A percentile compares a stretch with the other conserved stretches of the same genome.
phyloP scores from a whole-genome alignment of 768 basidiomycete species.

The Lactifluus subvellereus region DNA sequence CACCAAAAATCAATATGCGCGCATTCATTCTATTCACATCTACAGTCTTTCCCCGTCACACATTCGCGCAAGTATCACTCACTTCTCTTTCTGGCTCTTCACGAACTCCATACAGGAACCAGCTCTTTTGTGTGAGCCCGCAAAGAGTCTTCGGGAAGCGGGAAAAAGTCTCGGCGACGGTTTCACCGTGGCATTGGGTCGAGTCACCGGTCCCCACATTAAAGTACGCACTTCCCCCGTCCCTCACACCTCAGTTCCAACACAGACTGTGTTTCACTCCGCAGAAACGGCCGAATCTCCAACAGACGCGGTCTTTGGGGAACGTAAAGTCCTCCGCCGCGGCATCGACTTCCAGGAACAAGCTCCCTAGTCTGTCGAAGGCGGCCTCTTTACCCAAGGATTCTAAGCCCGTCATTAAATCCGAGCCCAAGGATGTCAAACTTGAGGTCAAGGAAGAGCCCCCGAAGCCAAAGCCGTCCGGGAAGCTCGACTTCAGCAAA shows the following conservation, averaged over 20 bases:
- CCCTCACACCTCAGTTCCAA: neutral
- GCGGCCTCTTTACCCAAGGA: constrained; percentile 8
- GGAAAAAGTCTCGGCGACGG: neutral
- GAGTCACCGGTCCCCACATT: constrained; percentile 18
- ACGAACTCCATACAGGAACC: constrained; percentile 37
- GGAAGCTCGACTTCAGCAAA: constrained; percentile 46
- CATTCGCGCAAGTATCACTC: constrained; percentile 43
- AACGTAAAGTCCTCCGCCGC: constrained; percentile 5
- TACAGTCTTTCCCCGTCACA: constrained; percentile 68
- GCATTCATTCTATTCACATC: constrained; percentile 53
- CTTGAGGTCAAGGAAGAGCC: constrained; percentile 24
- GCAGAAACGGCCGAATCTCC: constrained; percentile 5
- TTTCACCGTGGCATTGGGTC: constrained; percentile 11
- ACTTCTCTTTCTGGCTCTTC: neutral
- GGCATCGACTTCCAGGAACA: constrained; percentile 19
- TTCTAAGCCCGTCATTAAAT: constrained; percentile 26
- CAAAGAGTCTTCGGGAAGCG: constrained; percentile 16
- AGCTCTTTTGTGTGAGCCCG: constrained; percentile 32
- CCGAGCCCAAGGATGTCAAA: constrained; percentile 28
- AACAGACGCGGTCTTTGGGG: neutral
- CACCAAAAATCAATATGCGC: constrained; percentile 46
- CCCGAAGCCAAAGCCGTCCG: constrained; percentile 35
- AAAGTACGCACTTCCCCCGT: constrained; percentile 6
- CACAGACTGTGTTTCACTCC: neutral
- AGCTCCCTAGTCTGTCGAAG: constrained; percentile 18